Evolutionary conservation across 2,329 filamentous ascomycete genomes (phyloP), one percentile per base, ranked within the genome.

Genomic region (Oidium heveae): DNA sequence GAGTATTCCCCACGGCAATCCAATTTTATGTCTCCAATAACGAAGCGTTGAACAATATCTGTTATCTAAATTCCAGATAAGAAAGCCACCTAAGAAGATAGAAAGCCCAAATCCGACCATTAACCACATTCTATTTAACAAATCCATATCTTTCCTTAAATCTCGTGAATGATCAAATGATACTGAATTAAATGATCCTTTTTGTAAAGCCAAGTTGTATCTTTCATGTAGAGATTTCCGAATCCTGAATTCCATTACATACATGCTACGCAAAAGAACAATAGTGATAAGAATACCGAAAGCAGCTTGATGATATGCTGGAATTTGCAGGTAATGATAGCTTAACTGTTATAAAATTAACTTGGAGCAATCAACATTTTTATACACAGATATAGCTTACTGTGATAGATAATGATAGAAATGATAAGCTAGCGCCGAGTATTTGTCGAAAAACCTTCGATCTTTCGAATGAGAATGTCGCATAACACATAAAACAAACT

Each of bases 271-370:
- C 43, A 80, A 66, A 33, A 86, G 67, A 8, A 85, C 76, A 52
- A 79, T 67, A 12, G 72, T 72, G 0, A 81, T 84, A 37, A 85
- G 55, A 37, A 64, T 49, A 0, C 78, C 80, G 59, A 83, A 85
- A n/a, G 76, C 75, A 61, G 75, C 81, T 62, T 85, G 81, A 66
- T 86, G 82, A 66, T 85, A 86, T 0, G 72, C 68, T 0, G 82
- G 82, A 58, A 85, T 79, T 66, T 84, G 79, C 1, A 84, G 70
- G 61, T 84, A 83, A 65, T 85, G 81, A 65, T 86, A 86, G 63
- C 84, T 84, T 39, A 55, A 33, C 53, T 55, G 39, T 22, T 36
- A 22, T 6, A 15, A 28, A 24, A 49, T 65, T 85, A 7, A 41
- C 2, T 37, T 24, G 18, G 15, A 13, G 22, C 13, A 28, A 28